Conservation (phyloP, 352 stramenopile species). For the Phytophthora syringae region DNA sequence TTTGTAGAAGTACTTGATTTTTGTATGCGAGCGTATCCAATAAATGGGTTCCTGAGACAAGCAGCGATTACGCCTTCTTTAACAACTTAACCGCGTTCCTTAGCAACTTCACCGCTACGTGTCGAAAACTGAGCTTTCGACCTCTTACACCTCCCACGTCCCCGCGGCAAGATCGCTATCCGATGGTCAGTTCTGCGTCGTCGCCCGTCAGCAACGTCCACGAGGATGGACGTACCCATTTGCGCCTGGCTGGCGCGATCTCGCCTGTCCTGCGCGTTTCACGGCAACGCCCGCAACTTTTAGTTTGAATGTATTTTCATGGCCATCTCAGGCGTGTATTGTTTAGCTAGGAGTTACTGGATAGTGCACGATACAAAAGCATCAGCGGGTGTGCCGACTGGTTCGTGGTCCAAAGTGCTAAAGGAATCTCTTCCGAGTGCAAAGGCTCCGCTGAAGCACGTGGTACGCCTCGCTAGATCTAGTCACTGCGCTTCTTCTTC, state of each 20-base stretch:
- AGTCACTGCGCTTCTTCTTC: slow-evolving; percentile 83
- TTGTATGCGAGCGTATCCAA: no score
- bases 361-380: slow-evolving; percentile 36
- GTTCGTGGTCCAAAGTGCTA: slow-evolving; percentile 15
- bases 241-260: slow-evolving; percentile 11
- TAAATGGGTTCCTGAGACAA: no score
- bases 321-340: slow-evolving; percentile 30
- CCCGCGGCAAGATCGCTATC: no score
- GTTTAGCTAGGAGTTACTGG: slow-evolving; percentile 34
- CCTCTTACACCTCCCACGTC: no score
- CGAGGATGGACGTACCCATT: no score
- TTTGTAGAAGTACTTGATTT: no score
- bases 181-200: no score
- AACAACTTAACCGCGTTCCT: background rate
- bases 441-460: background rate
- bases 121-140: background rate
- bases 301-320: slow-evolving; percentile 23
- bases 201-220: no score
- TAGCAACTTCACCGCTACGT: background rate
- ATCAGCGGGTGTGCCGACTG: slow-evolving; percentile 16
- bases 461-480: slow-evolving; percentile 30
- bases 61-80: no score
- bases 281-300: no score
- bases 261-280: slow-evolving; percentile 30
- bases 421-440: background rate